Conservation (phyloP, 192 early-diverging fungal species). For the Coemansia asiatica region DNA sequence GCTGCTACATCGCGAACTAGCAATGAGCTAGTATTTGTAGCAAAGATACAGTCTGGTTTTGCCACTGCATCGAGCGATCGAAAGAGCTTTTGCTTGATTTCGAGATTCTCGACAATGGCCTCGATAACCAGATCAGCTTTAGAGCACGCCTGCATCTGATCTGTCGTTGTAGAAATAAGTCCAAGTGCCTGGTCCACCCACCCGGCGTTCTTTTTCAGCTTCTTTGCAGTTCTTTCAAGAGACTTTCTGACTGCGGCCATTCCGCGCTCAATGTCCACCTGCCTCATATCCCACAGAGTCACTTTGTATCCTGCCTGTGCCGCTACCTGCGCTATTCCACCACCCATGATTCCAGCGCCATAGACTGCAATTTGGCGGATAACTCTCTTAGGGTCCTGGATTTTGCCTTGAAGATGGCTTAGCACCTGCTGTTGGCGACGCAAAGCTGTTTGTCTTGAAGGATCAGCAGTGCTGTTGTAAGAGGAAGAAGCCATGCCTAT, state of each 20-base stretch:
- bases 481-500: not conserved
- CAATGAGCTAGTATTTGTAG: slow-evolving; percentile 86
- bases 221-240: slow-evolving; percentile 75
- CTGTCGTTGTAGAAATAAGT: slow-evolving; percentile 66
- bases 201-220: slow-evolving; percentile 68
- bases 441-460: not conserved
- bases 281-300: slow-evolving; percentile 75
- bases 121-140: slow-evolving; percentile 81
- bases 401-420: slow-evolving; percentile 6
- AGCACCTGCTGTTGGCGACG: slow-evolving; percentile 9
- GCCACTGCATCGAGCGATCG: slow-evolving; percentile 65
- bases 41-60: slow-evolving; percentile 71
- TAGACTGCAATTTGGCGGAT: slow-evolving; percentile 76
- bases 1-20: slow-evolving; percentile 74
- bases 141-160: slow-evolving; percentile 59
- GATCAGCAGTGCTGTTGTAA: not conserved
- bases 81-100: slow-evolving; percentile 78
- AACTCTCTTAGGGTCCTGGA: not conserved
- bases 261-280: slow-evolving; percentile 70
- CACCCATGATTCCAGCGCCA: slow-evolving; percentile 81
- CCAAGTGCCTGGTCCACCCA: slow-evolving; percentile 66
- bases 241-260: slow-evolving; percentile 74
- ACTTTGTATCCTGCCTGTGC: slow-evolving; percentile 75
- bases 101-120: slow-evolving; percentile 89
- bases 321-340: slow-evolving; percentile 81